Percentiles rank a stretch among this genome's conserved stretches.
Evolutionary conservation across 2,329 filamentous ascomycete genomes (phyloP).

Genomic region (Fusarium devonianum): DNA sequence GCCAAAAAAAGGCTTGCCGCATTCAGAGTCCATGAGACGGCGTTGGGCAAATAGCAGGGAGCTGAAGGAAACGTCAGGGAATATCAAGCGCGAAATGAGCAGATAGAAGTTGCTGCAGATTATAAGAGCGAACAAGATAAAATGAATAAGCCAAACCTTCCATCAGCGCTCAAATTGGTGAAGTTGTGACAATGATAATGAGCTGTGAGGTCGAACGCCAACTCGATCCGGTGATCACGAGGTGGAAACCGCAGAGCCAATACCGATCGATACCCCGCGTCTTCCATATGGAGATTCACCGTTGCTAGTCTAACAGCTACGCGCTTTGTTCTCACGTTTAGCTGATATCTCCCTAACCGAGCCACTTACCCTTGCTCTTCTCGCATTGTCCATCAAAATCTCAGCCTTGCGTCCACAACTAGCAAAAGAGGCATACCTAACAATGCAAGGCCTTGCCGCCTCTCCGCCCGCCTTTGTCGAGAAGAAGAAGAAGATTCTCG

Average conservation of each 20-base stretch:
- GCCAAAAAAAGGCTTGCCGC: conserved; percentile 8
- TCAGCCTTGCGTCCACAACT: conserved; percentile 37
- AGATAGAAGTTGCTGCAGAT: conserved; percentile 15
- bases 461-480: conserved; percentile 55
- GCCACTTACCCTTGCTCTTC: conserved; percentile 13
- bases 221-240: conserved; percentile 32
- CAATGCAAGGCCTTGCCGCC: conserved; percentile 44
- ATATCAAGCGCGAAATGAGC: conserved; percentile 21
- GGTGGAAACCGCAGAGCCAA: conserved; percentile 26
- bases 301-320: conserved; percentile 27
- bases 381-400: conserved; percentile 22
- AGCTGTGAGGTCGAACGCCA: conserved; percentile 30
- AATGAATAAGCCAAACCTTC: conserved; percentile 12
- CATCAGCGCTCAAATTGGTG: conserved; percentile 3
- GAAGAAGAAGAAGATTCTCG: conserved; percentile 77
- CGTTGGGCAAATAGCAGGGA: conserved; percentile 32
- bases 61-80: conserved; percentile 13
- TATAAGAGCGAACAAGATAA: conserved; percentile 26
- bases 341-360: conserved; percentile 21
- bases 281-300: neutral
- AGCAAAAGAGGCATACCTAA: conserved; percentile 23
- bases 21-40: conserved; percentile 31
- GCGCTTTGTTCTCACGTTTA: neutral
- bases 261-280: conserved; percentile 37
- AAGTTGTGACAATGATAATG: conserved; percentile 3